Evolutionary conservation across 495 filamentous ascomycete genomes (phyloP).

Genomic region (Penicillium antarcticum): DNA sequence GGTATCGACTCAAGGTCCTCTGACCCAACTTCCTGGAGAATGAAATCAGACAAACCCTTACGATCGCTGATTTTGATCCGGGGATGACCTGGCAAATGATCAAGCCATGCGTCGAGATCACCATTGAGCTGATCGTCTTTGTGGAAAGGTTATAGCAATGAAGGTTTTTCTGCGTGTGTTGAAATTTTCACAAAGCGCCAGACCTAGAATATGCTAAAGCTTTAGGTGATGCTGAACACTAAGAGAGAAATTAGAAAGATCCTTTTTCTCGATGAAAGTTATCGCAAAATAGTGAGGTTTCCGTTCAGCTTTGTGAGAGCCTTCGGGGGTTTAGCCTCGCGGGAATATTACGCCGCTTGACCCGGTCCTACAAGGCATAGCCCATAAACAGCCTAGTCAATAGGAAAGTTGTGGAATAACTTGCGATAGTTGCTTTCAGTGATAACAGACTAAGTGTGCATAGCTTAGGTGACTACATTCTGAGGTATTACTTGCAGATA

Average conservation of each 20-base stretch:
- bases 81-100: slow-evolving; percentile 6
- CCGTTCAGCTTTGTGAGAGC: background rate
- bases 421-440: background rate
- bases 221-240: background rate
- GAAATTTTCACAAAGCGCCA: background rate
- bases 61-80: background rate
- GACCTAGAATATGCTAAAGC: background rate
- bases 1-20: slow-evolving; percentile 9
- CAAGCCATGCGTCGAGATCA: slow-evolving; percentile 6
- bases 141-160: slow-evolving; percentile 3
- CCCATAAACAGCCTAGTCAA: background rate
- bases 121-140: slow-evolving; percentile 7
- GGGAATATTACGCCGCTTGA: background rate
- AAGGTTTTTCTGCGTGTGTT: background rate
- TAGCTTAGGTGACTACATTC: background rate
- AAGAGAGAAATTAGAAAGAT: slow-evolving; percentile 1
- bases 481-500: background rate
- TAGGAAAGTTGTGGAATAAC: background rate
- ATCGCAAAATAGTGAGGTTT: slow-evolving; percentile 1
- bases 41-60: slow-evolving; percentile 5
- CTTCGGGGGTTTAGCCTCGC: background rate
- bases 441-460: background rate
- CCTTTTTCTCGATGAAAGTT: background rate
- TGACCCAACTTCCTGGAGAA: slow-evolving; percentile 5
- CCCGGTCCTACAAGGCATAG: background rate